Evolutionary conservation across 228 moss, liverwort and hornwort genomes (phyloP).

Genomic region (Sphagnum fallax): DNA sequence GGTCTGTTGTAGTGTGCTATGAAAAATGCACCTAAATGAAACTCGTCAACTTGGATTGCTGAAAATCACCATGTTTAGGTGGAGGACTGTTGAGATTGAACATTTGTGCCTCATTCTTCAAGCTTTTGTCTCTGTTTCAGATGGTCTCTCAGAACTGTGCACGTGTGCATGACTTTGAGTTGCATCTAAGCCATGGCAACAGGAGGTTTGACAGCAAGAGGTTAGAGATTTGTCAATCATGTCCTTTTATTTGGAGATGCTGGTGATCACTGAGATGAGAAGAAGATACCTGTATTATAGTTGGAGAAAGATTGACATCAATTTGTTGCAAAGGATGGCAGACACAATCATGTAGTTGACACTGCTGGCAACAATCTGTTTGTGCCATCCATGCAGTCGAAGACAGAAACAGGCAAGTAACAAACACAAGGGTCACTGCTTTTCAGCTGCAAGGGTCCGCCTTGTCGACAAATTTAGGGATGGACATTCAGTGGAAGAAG

Average conservation of each 20-base stretch:
- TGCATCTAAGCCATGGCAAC: constrained; percentile 12
- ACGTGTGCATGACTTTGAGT: constrained; percentile 10
- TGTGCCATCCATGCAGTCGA: constrained; percentile 23
- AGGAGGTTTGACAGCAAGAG: constrained; percentile 26
- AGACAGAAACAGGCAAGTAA: constrained; percentile 53
- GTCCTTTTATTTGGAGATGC: background rate
- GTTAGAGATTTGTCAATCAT: constrained; percentile 7
- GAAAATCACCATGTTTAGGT: background rate
- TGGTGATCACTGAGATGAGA: background rate
- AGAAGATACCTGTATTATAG: too few relatives aligned
- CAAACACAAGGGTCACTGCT: constrained; percentile 50
- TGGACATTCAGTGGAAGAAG: constrained; percentile 22
- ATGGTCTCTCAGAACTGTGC: constrained; percentile 14
- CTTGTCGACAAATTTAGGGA: constrained; percentile 32
- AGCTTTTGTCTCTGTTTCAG: constrained; percentile 12
- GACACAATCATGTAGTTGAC: too few relatives aligned
- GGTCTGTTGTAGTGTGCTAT: background rate
- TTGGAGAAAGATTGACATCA: too few relatives aligned
- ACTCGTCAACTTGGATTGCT: background rate
- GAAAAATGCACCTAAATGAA: background rate
- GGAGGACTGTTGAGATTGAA: background rate
- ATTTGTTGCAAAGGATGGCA: too few relatives aligned
- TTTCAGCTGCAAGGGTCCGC: constrained; percentile 36
- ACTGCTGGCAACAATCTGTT: background rate
- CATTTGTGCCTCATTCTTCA: background rate